A percentile compares a stretch with the other conserved stretches of the same genome.
These are phyloP conservation scores for Aciculosporium take DNA, from an alignment of 2,329 filamentous ascomycete species.

Conservation along the genomic window DNA sequence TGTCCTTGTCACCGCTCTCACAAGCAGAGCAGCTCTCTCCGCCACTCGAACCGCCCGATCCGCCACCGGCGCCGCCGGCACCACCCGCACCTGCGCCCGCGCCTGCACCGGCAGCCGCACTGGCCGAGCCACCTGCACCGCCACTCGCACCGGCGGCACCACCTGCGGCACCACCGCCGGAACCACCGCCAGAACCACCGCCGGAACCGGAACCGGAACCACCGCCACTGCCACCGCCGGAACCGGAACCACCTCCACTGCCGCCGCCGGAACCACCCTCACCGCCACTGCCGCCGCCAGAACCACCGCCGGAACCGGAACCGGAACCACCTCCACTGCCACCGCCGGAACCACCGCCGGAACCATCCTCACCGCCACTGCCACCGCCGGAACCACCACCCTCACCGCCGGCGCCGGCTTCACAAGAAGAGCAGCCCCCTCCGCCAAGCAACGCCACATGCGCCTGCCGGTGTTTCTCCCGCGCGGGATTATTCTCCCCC, in stretches of 20 bases:
- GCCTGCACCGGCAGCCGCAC: not conserved
- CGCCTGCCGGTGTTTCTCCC: slow-evolving; percentile 1
- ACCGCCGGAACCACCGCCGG: not conserved
- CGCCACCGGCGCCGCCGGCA: not conserved
- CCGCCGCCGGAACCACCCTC: not conserved
- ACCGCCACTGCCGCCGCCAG: not conserved
- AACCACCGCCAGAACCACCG: not conserved
- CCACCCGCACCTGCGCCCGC: not conserved
- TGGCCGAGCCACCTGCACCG: not conserved
- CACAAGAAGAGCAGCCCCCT: not conserved
- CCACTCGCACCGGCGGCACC: not conserved
- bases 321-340: not conserved
- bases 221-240: not conserved
- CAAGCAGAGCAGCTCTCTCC: too few species aligned
- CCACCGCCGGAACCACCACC: not conserved
- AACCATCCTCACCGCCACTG: not conserved
- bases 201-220: not conserved
- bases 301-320: not conserved
- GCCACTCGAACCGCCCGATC: not conserved
- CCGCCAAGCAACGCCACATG: not conserved
- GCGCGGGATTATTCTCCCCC: not conserved
- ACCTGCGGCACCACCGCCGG: not conserved
- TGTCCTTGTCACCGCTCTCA: too few species aligned
- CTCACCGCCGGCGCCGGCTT: not conserved
- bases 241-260: not conserved